phyloP scores from a whole-genome alignment of 495 filamentous ascomycete species.

The Aeminium ludgeri region DNA sequence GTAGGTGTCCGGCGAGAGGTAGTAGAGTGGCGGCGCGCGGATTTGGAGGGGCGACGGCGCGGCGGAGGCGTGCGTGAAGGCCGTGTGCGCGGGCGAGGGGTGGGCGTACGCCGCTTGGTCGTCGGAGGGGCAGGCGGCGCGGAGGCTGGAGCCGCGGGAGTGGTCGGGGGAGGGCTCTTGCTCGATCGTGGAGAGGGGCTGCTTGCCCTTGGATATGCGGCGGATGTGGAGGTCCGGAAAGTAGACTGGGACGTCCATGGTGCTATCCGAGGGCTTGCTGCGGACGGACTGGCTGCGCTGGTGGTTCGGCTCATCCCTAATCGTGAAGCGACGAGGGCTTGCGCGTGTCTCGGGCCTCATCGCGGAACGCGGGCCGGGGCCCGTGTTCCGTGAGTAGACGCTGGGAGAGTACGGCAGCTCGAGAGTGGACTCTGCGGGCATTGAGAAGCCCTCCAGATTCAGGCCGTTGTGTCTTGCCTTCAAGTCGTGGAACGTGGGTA shows the following conservation, averaged over 20 bases:
- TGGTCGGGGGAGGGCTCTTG: slow-evolving; percentile 3
- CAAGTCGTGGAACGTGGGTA: slow-evolving; percentile 12
- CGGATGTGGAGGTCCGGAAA: slow-evolving; percentile 7
- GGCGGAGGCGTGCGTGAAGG: slow-evolving; percentile 5
- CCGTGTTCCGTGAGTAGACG: slow-evolving; percentile 4
- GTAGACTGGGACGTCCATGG: slow-evolving; percentile 3
- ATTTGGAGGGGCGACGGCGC: slow-evolving; percentile 13
- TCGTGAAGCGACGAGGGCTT: not conserved
- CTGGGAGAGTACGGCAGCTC: slow-evolving; percentile 12
- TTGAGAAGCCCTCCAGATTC: slow-evolving; percentile 13
- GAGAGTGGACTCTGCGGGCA: slow-evolving; percentile 2
- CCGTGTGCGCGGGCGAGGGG: slow-evolving; percentile 3
- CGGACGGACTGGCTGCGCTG: not conserved
- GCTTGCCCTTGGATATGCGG: not conserved
- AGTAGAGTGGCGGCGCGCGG: not conserved
- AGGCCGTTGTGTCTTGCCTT: slow-evolving; percentile 12
- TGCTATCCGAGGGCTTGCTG: slow-evolving; percentile 4
- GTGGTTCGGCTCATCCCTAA: not conserved
- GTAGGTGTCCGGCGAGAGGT: not conserved
- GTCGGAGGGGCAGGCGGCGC: slow-evolving; percentile 1
- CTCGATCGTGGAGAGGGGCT: not conserved
- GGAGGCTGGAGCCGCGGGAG: slow-evolving; percentile 9
- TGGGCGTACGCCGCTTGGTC: not conserved
- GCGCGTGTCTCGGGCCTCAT: slow-evolving; percentile 1
- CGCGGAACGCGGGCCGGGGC: too few species aligned